Base-by-base conservation (phyloP, 164 flowering plant species). In the Umbilicus rupestris region DNA sequence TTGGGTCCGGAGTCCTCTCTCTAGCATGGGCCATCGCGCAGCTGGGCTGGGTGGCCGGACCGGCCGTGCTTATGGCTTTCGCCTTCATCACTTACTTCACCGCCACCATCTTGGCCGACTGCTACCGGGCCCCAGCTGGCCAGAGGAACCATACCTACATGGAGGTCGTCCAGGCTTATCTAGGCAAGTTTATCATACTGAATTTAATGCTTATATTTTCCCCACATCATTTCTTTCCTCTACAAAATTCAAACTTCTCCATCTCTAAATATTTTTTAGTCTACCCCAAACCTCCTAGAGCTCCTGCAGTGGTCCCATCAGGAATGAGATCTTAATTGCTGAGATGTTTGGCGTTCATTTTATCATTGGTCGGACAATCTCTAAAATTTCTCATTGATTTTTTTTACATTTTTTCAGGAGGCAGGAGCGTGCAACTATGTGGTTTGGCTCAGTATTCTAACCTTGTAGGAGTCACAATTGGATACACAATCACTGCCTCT, bases 1-100 rank as follows among this genome's bases (percentile, higher is more conserved):
- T 84, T 28, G 88, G 86, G 0, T 75, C 85, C 0, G 85, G 88
- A 26, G 82, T 84, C 5, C 73, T 82, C 0, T 82, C 88, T 11
- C 60, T 84, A 57, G 70, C 84, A 1, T 82, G 88, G 88, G 73
- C 71, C 1, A 62, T 82, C 15, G 84, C 86, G 0, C 88, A 84
- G 66, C 75, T 84, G 3, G 86, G 88, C n/a, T 84, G 86, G 86
- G 64, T 82, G 7, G 70, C 72, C 1, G 88, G 86, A 2, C 50
- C 75, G 0, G 47, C 44, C 15, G 49, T 73, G 63, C 73, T 82
- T 31, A 0, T 76, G 0, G 24, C 72, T 1, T 80, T 82, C 69
- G 55, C 83, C 41, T n/a, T 35, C 64, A 70, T 81, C 28, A 74
- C 84, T 1, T 71, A 65, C 44, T 79, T 52, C 71, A 82, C 86